These are phyloP conservation scores for Colletotrichum sp. DNA, from an alignment of 2,329 filamentous ascomycete species.

Conservation along the genomic window DNA sequence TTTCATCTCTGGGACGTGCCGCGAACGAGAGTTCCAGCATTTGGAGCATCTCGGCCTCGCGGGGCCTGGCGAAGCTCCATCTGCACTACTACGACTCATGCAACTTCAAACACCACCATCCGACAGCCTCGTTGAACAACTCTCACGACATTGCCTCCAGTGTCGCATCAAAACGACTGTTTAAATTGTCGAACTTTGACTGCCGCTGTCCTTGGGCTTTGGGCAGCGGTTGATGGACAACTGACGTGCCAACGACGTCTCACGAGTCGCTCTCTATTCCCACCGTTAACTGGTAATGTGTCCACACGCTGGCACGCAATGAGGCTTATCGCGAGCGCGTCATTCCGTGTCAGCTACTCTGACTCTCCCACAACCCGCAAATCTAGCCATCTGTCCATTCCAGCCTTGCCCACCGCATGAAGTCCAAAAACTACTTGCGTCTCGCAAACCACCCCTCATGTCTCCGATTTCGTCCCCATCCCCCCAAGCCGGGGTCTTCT, in stretches of 20 bases:
- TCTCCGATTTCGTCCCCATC: conserved; percentile 9
- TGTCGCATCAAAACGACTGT: not conserved
- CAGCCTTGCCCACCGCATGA: conserved; percentile 19
- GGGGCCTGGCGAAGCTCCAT: conserved; percentile 5
- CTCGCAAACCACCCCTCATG: not conserved
- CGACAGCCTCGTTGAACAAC: conserved; percentile 9
- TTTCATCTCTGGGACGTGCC: not conserved
- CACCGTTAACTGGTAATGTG: not conserved
- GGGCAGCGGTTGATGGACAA: not conserved
- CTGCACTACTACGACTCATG: conserved; percentile 15
- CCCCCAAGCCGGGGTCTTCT: not conserved
- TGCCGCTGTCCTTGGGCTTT: not conserved
- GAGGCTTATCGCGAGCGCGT: not conserved
- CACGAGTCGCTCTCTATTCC: not conserved
- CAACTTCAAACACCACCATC: conserved; percentile 10
- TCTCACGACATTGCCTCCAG: not conserved
- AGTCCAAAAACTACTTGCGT: conserved; percentile 11
- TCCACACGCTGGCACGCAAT: not conserved
- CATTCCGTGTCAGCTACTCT: not conserved
- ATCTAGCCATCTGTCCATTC: conserved; percentile 12
- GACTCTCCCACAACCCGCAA: not conserved
- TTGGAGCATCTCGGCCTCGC: conserved; percentile 12
- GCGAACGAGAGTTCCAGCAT: not conserved
- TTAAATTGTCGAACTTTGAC: not conserved
- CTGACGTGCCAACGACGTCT: not conserved